phyloP scores from a whole-genome alignment of 371 early-diverging fungal genomes.

The Zychaea mexicana region DNA sequence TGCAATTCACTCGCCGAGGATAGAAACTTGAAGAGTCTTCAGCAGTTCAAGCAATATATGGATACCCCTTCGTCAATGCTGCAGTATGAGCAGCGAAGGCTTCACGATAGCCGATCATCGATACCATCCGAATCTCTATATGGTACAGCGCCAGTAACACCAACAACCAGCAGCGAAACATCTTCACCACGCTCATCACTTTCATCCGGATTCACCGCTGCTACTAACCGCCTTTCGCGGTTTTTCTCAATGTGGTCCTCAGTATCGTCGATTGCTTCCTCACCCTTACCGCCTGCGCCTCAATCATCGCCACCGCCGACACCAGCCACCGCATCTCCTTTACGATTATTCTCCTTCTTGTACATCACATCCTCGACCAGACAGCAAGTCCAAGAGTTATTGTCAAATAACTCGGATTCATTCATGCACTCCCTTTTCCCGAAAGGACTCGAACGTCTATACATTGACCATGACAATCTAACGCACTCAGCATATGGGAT shows the following conservation, averaged over 20 bases:
- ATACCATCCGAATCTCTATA: background rate
- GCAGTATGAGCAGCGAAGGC: slow-evolving; percentile 20
- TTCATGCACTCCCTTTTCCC: slow-evolving; percentile 29
- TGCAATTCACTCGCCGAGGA: slow-evolving; percentile 24
- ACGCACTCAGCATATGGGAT: slow-evolving; percentile 32
- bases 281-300: slow-evolving; percentile 1
- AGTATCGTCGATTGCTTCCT: background rate
- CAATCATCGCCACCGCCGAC: slow-evolving; percentile 5
- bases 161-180: background rate
- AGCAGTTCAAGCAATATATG: slow-evolving; percentile 15
- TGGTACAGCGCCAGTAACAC: background rate
- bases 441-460: slow-evolving; percentile 29
- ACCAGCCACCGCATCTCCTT: slow-evolving; percentile 4
- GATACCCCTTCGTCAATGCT: slow-evolving; percentile 30
- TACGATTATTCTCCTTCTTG: slow-evolving; percentile 3
- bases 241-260: slow-evolving; percentile 9
- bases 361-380: slow-evolving; percentile 13
- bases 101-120: background rate
- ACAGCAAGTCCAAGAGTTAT: slow-evolving; percentile 22
- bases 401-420: slow-evolving; percentile 19
- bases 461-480: slow-evolving; percentile 45
- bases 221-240: slow-evolving; percentile 1
- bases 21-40: slow-evolving; percentile 19
- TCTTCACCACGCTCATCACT: background rate
- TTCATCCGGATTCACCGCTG: background rate